Conservation (phyloP, 106 monocot species). For the Hemerocallis citrina region DNA sequence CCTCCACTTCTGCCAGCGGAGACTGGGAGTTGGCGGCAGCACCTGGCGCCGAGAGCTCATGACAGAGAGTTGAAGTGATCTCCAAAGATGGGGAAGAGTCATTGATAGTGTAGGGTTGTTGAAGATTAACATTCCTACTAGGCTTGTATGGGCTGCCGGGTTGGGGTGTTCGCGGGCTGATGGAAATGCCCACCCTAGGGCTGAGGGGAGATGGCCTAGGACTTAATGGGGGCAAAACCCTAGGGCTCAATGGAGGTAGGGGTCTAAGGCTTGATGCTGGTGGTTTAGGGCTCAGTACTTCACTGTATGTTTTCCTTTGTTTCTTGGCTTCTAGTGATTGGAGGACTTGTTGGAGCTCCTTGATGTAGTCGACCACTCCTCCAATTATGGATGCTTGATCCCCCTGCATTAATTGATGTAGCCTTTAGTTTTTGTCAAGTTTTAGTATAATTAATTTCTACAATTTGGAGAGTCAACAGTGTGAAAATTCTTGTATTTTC, state of each 20-base stretch:
- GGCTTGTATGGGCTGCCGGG: constrained; percentile 72
- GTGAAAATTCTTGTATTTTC: too few species aligned
- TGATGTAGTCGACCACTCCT: constrained; percentile 89
- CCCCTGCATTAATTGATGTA: too few species aligned
- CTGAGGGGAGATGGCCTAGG: constrained; percentile 37
- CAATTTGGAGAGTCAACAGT: too few species aligned
- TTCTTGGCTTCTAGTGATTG: constrained; percentile 76
- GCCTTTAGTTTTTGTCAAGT: too few species aligned
- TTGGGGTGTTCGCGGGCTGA: constrained; percentile 77
- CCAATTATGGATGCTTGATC: constrained; percentile 93
- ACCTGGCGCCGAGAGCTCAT: constrained; percentile 11
- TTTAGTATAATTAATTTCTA: too few species aligned
- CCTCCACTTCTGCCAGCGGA: constrained; percentile 64
- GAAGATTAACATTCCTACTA: background rate
- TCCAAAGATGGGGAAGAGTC: constrained; percentile 25
- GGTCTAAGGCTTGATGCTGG: constrained; percentile 31
- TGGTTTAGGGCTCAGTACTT: constrained; percentile 68
- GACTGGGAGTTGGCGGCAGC: constrained; percentile 46
- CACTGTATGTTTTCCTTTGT: constrained; percentile 71
- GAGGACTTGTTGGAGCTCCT: constrained; percentile 74
- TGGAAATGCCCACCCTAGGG: constrained; percentile 38
- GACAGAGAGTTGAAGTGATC: background rate
- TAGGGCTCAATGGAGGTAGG: constrained; percentile 13
- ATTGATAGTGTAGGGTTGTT: too few species aligned
- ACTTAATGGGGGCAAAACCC: constrained; percentile 21